A percentile compares a stretch with the other conserved stretches of the same genome.
Conservation (phyloP, 345 rosid genomes). For the Mercurialis annua region DNA sequence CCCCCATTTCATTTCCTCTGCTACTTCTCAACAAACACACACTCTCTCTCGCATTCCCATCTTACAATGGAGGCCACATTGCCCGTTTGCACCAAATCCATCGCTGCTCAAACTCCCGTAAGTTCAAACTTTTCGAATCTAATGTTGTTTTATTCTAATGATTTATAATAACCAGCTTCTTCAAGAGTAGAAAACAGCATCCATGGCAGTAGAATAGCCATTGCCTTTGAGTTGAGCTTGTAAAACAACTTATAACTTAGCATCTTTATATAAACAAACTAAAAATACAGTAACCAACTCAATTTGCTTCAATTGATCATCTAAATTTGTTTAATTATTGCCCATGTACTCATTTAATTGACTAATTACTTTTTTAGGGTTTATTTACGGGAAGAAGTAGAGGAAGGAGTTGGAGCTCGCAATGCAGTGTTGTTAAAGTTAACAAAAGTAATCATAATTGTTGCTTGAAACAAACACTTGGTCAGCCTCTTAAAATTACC, state of each 20-base stretch:
- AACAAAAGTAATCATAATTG: slow-evolving; percentile 46
- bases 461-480: slow-evolving; percentile 45
- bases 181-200: too few relatives aligned
- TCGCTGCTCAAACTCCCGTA: slow-evolving; percentile 46
- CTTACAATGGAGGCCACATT: slow-evolving; percentile 65
- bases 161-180: too few relatives aligned
- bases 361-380: slow-evolving; percentile 35
- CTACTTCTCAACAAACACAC: background rate
- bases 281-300: too few relatives aligned
- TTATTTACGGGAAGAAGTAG: slow-evolving; percentile 40
- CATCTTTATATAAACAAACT: too few relatives aligned
- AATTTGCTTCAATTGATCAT: too few relatives aligned
- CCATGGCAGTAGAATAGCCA: too few relatives aligned
- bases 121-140: slow-evolving; percentile 22
- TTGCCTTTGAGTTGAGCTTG: too few relatives aligned
- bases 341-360: background rate
- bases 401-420: slow-evolving; percentile 50
- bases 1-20: background rate
- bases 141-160: background rate
- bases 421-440: slow-evolving; percentile 60
- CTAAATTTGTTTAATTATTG: too few relatives aligned
- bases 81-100: slow-evolving; percentile 51
- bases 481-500: slow-evolving; percentile 30
- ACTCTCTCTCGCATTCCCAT: background rate
- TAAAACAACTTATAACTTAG: too few relatives aligned